phyloP scores from a whole-genome alignment of 2,329 filamentous ascomycete species.

The Aspergillus clavatus region DNA sequence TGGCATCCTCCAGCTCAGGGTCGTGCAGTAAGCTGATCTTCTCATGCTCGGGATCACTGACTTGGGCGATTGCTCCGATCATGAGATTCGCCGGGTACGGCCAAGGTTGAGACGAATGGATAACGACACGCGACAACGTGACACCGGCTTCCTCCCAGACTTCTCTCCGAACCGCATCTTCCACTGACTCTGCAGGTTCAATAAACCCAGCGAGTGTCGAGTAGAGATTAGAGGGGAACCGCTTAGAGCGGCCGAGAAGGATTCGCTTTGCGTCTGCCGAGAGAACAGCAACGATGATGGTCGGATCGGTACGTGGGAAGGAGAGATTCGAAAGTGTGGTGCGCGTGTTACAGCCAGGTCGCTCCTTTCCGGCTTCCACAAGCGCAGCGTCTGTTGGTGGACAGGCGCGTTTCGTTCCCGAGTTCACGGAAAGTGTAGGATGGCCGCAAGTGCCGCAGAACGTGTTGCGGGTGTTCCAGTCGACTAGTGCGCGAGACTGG shows the following conservation, averaged over 20 bases:
- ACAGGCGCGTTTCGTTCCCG: constrained; percentile 42
- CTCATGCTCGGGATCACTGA: constrained; percentile 71
- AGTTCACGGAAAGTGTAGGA: constrained; percentile 58
- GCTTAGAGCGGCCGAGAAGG: constrained; percentile 77
- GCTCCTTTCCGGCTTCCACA: constrained; percentile 34
- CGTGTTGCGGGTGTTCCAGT: constrained; percentile 91
- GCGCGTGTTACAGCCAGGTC: constrained; percentile 72
- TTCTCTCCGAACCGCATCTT: constrained; percentile 77
- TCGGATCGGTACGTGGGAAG: constrained; percentile 90
- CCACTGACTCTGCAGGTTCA: constrained; percentile 78
- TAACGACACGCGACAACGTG: constrained; percentile 67
- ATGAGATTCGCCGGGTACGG: constrained; percentile 80
- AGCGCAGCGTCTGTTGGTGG: constrained; percentile 41
- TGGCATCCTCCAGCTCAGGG: constrained; percentile 82
- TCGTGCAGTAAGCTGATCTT: constrained; percentile 78
- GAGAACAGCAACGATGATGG: constrained; percentile 90
- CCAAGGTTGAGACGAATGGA: constrained; percentile 84
- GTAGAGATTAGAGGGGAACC: constrained; percentile 82
- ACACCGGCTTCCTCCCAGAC: constrained; percentile 85
- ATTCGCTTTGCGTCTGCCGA: constrained; percentile 71
- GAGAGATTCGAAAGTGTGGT: constrained; percentile 82
- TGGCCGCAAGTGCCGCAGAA: constrained; percentile 89
- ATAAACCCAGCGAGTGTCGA: constrained; percentile 83
- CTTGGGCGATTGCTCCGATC: constrained; percentile 82
- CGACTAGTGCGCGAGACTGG: constrained; percentile 78